These are phyloP conservation scores for Coccinonectria pachysandricola DNA, from an alignment of 2,329 filamentous ascomycete genomes.

Conservation along the genomic window DNA sequence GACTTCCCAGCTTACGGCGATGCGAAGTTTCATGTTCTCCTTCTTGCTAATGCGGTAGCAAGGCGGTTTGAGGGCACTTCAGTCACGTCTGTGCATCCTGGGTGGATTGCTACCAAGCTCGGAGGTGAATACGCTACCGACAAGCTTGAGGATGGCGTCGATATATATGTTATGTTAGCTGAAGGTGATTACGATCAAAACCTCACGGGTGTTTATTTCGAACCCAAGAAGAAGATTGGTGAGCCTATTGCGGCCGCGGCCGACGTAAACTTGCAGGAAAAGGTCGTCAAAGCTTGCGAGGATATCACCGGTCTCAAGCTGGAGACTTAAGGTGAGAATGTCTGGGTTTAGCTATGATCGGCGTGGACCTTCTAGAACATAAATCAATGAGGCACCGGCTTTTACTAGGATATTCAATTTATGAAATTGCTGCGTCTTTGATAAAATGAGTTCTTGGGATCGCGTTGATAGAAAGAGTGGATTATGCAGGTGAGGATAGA, in stretches of 20 bases:
- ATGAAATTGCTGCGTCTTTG: too few species aligned
- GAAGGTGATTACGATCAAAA: slow-evolving; percentile 12
- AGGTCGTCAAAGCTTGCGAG: slow-evolving; percentile 9
- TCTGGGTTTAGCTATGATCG: too few species aligned
- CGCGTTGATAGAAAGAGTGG: too few species aligned
- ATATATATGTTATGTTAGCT: slow-evolving; percentile 12
- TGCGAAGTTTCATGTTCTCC: slow-evolving; percentile 12
- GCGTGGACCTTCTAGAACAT: too few species aligned
- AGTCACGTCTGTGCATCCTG: slow-evolving; percentile 12
- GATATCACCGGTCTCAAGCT: slow-evolving; percentile 8
- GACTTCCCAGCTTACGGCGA: slow-evolving; percentile 13
- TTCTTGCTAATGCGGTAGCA: slow-evolving; percentile 12
- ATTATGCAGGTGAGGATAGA: too few species aligned
- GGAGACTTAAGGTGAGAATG: too few species aligned
- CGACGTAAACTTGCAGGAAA: slow-evolving; percentile 8
- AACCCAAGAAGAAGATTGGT: slow-evolving; percentile 9
- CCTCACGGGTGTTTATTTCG: slow-evolving; percentile 10
- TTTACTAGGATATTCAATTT: too few species aligned
- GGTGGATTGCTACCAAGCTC: slow-evolving; percentile 14
- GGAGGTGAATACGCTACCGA: slow-evolving; percentile 3
- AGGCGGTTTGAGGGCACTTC: slow-evolving; percentile 9
- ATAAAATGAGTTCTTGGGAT: too few species aligned
- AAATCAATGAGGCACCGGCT: too few species aligned
- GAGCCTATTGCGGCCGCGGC: slow-evolving; percentile 6
- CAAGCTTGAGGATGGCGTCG: slow-evolving; percentile 13